These are phyloP conservation scores for Fusarium graminum DNA, from an alignment of 2,329 filamentous ascomycete genomes.

Conservation along the genomic window DNA sequence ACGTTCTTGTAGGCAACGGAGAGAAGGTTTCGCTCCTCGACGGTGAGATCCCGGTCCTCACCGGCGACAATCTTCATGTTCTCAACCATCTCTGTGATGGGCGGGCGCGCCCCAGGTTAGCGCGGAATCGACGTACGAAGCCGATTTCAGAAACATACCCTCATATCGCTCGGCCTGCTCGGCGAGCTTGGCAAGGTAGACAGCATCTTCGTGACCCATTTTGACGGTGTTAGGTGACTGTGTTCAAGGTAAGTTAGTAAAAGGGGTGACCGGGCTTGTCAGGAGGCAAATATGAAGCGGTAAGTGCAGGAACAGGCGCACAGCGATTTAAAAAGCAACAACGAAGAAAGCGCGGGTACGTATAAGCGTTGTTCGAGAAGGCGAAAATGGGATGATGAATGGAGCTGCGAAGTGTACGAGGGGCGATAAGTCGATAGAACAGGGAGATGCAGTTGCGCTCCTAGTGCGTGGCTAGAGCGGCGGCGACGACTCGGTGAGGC, in stretches of 20 bases:
- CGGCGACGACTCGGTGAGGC: slow-evolving; percentile 50
- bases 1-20: slow-evolving; percentile 99
- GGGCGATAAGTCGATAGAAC: slow-evolving; percentile 32
- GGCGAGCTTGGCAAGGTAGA: slow-evolving; percentile 99
- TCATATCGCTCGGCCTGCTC: slow-evolving; percentile 99
- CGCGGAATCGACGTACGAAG: slow-evolving; percentile 31
- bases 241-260: slow-evolving; percentile 42
- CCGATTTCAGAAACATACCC: slow-evolving; percentile 68
- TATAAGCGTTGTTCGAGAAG: slow-evolving; percentile 15
- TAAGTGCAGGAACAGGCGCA: slow-evolving; percentile 39
- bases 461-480: slow-evolving; percentile 46
- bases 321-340: slow-evolving; percentile 22
- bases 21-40: slow-evolving; percentile 98
- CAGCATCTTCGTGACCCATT: slow-evolving; percentile 99
- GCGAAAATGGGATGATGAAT: slow-evolving; percentile 26
- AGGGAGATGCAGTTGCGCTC: slow-evolving; percentile 45
- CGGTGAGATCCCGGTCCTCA: slow-evolving; percentile 81
- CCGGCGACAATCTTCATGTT: slow-evolving; percentile 99
- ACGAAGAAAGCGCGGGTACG: slow-evolving; percentile 34
- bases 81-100: slow-evolving; percentile 88
- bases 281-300: slow-evolving; percentile 35
- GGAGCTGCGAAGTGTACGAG: slow-evolving; percentile 32
- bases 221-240: slow-evolving; percentile 62
- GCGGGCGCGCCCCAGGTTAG: slow-evolving; percentile 68
- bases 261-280: slow-evolving; percentile 40